Base-by-base conservation (phyloP, 495 filamentous ascomycete species). In the Recurvomyces mirabilis region DNA sequence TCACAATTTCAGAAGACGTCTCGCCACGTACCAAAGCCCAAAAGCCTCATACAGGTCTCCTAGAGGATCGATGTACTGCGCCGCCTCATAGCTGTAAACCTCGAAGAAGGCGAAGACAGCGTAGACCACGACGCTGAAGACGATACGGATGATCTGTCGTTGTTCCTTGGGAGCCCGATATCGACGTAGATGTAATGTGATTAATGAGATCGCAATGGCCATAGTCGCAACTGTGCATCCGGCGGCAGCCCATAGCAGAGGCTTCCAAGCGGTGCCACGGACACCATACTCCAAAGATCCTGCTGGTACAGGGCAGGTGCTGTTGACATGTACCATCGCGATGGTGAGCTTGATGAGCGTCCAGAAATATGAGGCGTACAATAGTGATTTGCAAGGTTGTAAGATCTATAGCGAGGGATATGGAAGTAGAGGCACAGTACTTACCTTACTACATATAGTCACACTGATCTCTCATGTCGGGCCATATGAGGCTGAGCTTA, bases 31-130 rank as follows among this genome's bases (percentile, higher is more conserved):
- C 39, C 46, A 49, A 3, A 49, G 32, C 12, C 38, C 38, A 29
- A 49, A 49, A 13, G 46, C 28, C 23, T 49, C 46, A 31, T 49
- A 49, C n/a, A 49, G 9, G 24, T 42, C 46, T n/a, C 46, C 38
- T 5, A 49, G 5, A 5, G 46, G 46, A 22, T 42, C 46, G 5
- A 49, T 17, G 30, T 49, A 49, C 15, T 42, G 17, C 7, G 46
- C 46, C 17, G 17, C 32, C 17, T 37, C 19, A 13, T 49, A 42
- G n/a, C 20, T 17, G 22, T 4, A 42, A 9, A 49, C 22, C 14
- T 42, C 46, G 23, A 37, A 42, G 39, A 42, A 49, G 7, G 46
- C 19, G 4, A 49, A 31, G 14, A 43, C n/a, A 5, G 38, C 21
- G 38, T 35, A 43, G 1, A 42, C 29, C 24, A 42, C 20, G n/a